Base-by-base conservation (phyloP, 1,139 yeast species). In the Hansenula lynferdii region DNA sequence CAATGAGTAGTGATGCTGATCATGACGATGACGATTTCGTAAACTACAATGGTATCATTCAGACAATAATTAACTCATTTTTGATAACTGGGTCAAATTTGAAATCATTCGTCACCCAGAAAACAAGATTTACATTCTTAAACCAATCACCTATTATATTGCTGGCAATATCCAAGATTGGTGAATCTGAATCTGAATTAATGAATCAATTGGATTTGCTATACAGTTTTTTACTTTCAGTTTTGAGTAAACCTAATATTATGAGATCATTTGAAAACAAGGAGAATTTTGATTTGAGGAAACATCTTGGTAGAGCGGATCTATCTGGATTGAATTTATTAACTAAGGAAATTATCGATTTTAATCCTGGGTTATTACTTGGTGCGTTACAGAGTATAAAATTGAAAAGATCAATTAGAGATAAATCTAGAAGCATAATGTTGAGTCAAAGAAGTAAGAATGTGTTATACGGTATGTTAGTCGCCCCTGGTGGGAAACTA, bases 231-330 rank as follows among this genome's bases (percentile, higher is more conserved):
- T 60, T 92, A n/a, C 58, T 90, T 15, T 79, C 95, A 0, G 83
- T 94, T 0, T 62, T 92, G 36, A 85, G 96, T 8, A 78, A 80
- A 52, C 81, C 89, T 1, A 82, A 84, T 42, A 77, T 92, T 28
- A 66, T 72, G 14, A 77, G 78, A 47, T 78, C 83, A 34, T 90
- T 85, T 56, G 68, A 70, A 38, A 76, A 77, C 47, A 68, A 95
- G 42, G 82, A 84, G 56, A 86, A 86, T 53, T 89, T 85, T 53
- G 97, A 92, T 55, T 62, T 92, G 31, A 65, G 97, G 23, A 82
- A 81, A 43, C 71, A 85, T 29, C 65, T 92, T 22, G 89, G 89
- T 2, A 79, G 83, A 1, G 64, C 79, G 11, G 85, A 80, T 45
- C 77, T 80, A 43, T 72, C 73, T 3, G 83, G 84, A 41, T 60